Percentiles rank a stretch among this genome's conserved stretches.
phyloP scores from a whole-genome alignment of 768 basidiomycete species.

The Cyathus striatus region DNA sequence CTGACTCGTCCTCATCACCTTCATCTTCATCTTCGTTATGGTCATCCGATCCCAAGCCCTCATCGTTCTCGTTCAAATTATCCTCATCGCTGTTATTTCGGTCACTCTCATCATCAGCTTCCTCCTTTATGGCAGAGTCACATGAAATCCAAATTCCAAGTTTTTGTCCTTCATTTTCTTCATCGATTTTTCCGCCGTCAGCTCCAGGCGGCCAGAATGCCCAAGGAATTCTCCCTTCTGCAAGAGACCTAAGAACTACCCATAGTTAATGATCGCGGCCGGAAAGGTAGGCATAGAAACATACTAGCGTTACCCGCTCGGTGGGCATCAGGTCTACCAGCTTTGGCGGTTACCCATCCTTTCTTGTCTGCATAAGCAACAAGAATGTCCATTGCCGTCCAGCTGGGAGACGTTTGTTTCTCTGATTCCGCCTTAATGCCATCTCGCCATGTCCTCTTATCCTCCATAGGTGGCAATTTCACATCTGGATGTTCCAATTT shows the following conservation, averaged over 20 bases:
- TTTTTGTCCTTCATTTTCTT: conserved; percentile 18
- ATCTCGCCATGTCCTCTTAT: conserved; percentile 79
- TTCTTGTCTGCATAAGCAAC: conserved; percentile 71
- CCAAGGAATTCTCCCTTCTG: conserved; percentile 80
- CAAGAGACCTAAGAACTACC: conserved; percentile 74
- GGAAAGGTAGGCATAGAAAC: too few species aligned
- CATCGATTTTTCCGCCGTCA: conserved; percentile 17
- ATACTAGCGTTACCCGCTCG: conserved; percentile 86
- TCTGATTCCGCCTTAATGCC: conserved; percentile 26
- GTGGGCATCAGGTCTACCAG: conserved; percentile 83
- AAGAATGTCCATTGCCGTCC: conserved; percentile 88
- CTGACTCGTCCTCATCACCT: too few species aligned
- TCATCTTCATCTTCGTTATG: conserved; percentile 11
- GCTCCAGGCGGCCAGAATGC: conserved; percentile 75
- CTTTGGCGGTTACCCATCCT: conserved; percentile 88
- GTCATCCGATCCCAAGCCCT: too few species aligned
- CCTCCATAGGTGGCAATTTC: conserved; percentile 31
- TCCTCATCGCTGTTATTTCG: conserved; percentile 15
- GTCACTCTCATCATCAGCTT: conserved; percentile 17
- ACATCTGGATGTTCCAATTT: conserved; percentile 48
- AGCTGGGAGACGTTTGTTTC: conserved; percentile 26
- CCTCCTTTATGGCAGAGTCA: too few species aligned
- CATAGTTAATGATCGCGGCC: conserved; percentile 2
- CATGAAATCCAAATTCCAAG: too few species aligned
- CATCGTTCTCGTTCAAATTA: too few species aligned